Evolutionary conservation across 345 rosid genomes (phyloP).

Genomic region (Eucalyptus erythrocorys): DNA sequence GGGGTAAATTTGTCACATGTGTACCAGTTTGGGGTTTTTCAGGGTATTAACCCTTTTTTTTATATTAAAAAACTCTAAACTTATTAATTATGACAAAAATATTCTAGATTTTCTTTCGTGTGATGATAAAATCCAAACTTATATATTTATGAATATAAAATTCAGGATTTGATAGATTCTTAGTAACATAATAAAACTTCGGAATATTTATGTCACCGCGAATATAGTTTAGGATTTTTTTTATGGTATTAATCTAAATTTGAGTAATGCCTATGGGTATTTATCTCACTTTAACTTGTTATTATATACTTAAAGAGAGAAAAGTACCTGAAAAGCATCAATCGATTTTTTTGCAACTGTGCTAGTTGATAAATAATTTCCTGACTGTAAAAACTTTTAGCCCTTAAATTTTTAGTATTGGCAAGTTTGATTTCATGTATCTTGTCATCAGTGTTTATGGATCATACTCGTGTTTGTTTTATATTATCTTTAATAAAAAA

Average conservation of each 20-base stretch:
- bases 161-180: neutral
- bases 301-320: neutral
- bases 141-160: too few relatives aligned
- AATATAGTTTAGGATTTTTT: too few relatives aligned
- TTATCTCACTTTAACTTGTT: neutral
- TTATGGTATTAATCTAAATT: neutral
- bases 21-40: too few relatives aligned
- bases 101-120: too few relatives aligned
- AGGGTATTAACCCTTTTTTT: too few relatives aligned
- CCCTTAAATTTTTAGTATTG: neutral
- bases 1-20: too few relatives aligned
- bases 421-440: neutral
- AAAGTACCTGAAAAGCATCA: neutral
- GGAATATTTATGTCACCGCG: too few relatives aligned
- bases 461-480: neutral
- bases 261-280: neutral
- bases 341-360: neutral
- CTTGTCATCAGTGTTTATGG: neutral
- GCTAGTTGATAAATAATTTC: neutral
- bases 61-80: neutral
- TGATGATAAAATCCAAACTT: too few relatives aligned
- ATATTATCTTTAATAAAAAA: neutral
- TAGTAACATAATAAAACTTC: too few relatives aligned
- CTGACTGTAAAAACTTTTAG: neutral
- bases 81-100: too few relatives aligned